Conservation (phyloP, 2,329 filamentous ascomycete species). For the Ceratocystiopsis minuta region DNA sequence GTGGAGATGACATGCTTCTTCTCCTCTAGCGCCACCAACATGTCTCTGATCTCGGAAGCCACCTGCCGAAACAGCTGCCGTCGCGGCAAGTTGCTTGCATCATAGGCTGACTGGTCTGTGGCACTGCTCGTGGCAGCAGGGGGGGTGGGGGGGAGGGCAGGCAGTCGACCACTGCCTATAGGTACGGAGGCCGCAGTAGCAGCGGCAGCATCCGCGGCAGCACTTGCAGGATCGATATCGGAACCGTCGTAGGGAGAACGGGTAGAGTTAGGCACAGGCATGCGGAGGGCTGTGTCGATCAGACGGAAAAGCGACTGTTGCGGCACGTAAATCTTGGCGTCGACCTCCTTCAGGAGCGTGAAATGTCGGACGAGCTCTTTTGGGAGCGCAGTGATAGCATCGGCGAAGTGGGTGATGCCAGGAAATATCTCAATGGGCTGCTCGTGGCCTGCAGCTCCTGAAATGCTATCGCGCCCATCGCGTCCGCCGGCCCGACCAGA, state of each 20-base stretch:
- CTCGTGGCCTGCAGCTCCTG: slow-evolving; percentile 26
- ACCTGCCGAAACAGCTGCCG: slow-evolving; percentile 64
- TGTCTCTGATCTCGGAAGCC: slow-evolving; percentile 59
- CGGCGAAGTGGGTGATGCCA: slow-evolving; percentile 60
- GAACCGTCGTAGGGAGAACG: slow-evolving; percentile 24
- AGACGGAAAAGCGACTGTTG: slow-evolving; percentile 68
- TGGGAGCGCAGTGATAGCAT: slow-evolving; percentile 78
- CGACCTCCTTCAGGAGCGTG: slow-evolving; percentile 89
- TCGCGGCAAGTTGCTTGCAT: slow-evolving; percentile 41
- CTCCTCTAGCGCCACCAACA: slow-evolving; percentile 83
- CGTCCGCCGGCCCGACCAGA: slow-evolving; percentile 16
- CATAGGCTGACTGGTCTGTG: slow-evolving; percentile 19
- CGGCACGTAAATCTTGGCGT: slow-evolving; percentile 84
- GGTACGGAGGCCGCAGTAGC: no score
- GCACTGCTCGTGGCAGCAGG: background rate
- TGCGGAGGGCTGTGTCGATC: slow-evolving; percentile 44
- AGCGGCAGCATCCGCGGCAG: no score
- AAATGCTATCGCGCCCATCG: slow-evolving; percentile 21
- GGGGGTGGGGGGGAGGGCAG: background rate
- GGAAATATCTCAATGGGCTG: slow-evolving; percentile 50
- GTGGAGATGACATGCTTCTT: slow-evolving; percentile 95
- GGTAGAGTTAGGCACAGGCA: slow-evolving; percentile 26
- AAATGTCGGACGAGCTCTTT: slow-evolving; percentile 93
- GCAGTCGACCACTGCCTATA: slow-evolving; percentile 15
- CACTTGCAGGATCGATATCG: no score